These are phyloP conservation scores for Tetragonia tetragonoides DNA, from an alignment of 148 eudicot species.

Conservation along the genomic window DNA sequence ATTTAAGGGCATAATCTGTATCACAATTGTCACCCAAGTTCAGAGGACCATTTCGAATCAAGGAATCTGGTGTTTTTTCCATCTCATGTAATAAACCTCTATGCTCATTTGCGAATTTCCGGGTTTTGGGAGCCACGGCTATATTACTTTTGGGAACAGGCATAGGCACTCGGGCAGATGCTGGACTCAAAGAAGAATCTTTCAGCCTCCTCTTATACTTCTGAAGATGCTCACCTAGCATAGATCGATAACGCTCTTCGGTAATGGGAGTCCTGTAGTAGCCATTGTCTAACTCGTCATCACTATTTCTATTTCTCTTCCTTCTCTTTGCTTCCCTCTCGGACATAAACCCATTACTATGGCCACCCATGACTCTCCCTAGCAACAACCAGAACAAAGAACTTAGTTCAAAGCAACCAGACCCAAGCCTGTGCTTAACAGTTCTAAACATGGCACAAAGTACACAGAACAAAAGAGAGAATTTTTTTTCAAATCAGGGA, in stretches of 20 bases:
- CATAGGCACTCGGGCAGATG: constrained; percentile 43
- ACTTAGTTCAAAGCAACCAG: constrained; percentile 1
- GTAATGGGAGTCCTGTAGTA: constrained; percentile 47
- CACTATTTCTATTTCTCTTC: constrained; percentile 59
- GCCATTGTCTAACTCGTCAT: constrained; percentile 70
- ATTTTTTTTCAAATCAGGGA: background rate
- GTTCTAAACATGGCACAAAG: background rate
- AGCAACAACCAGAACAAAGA: constrained; percentile 19
- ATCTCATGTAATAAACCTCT: constrained; percentile 48
- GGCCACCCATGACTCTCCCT: constrained; percentile 52
- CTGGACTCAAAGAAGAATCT: constrained; percentile 57
- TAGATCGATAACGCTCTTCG: constrained; percentile 76
- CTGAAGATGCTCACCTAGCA: constrained; percentile 90
- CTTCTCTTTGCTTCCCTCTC: constrained; percentile 57
- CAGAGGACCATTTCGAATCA: constrained; percentile 34
- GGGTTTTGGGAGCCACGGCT: constrained; percentile 41
- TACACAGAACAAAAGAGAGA: background rate
- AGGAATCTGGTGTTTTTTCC: constrained; percentile 51
- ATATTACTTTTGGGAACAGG: constrained; percentile 43
- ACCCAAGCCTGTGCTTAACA: background rate
- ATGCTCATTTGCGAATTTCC: constrained; percentile 51
- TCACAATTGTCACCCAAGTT: constrained; percentile 49
- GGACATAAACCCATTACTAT: constrained; percentile 59
- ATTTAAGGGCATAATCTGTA: constrained; percentile 47
- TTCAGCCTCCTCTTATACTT: constrained; percentile 75